Percentiles rank a stretch among this genome's conserved stretches.
phyloP scores from a whole-genome alignment of 257 asterid species.

The Nemophila menziesii region DNA sequence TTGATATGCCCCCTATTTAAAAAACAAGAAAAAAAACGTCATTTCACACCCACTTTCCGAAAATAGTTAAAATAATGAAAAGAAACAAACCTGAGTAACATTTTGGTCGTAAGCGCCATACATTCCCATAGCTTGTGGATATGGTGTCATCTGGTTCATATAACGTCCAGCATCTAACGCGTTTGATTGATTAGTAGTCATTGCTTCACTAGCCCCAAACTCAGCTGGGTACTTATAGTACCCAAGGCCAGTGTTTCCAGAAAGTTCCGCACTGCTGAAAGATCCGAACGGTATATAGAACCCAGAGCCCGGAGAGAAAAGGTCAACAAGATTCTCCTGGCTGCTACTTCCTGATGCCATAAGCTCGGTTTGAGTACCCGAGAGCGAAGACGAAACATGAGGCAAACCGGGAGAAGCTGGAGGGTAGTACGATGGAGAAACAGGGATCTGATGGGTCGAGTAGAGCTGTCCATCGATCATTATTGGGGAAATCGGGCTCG shows the following conservation, averaged over 20 bases:
- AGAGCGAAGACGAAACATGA: constrained; percentile 53
- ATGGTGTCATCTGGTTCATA: constrained; percentile 70
- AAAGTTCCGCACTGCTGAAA: constrained; percentile 66
- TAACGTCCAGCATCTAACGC: constrained; percentile 63
- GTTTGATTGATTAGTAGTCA: constrained; percentile 46
- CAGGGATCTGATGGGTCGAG: constrained; percentile 80
- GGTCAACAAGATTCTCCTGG: constrained; percentile 64
- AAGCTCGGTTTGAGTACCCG: constrained; percentile 63
- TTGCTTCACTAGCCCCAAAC: constrained; percentile 63
- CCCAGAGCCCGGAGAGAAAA: constrained; percentile 73
- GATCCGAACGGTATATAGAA: constrained; percentile 83
- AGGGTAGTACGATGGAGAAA: constrained; percentile 58
- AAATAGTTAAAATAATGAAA: not conserved
- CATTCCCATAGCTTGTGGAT: constrained; percentile 78
- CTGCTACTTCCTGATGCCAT: constrained; percentile 56
- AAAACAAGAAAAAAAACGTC: constrained; percentile 13
- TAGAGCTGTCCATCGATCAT: constrained; percentile 93
- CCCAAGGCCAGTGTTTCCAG: constrained; percentile 70
- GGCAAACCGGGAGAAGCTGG: constrained; percentile 83
- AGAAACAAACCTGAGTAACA: constrained; percentile 65
- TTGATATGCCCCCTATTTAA: constrained; percentile 55
- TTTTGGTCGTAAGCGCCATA: constrained; percentile 92
- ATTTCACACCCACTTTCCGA: not conserved
- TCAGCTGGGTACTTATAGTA: constrained; percentile 70
- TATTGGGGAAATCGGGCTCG: constrained; percentile 76